Evolutionary conservation across 2,329 filamentous ascomycete species (phyloP), one percentile per base, ranked within the genome.

Genomic region (Cercospora janseana): DNA sequence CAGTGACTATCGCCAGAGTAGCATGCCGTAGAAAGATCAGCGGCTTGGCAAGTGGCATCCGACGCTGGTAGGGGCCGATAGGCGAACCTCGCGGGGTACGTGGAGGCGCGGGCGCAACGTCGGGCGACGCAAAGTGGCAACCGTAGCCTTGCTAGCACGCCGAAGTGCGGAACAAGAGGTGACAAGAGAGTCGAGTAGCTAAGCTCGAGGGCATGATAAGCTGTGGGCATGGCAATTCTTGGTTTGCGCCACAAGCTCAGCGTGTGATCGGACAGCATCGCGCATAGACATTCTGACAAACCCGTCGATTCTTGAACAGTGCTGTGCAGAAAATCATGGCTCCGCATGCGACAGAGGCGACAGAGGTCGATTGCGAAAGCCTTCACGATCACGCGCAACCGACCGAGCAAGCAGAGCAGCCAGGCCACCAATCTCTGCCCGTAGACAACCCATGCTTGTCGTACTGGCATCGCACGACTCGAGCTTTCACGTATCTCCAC

Each of bases 381-480:
- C 13, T 41, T 5, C 18, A 38, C 18, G 46, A 47, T 32, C 31
- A 16, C 18, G 46, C 10, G 6, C 23, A 42, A 24, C 20, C 34
- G 15, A 18, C 29, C 18, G 32, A 42, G 32, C 32, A 23, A 23
- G 35, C 12, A 23, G 28, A 49, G 21, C 24, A 27, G 32, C 5
- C 21, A 29, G 54, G 51, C 24, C 43, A 53, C 23, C 46, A 46
- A 28, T 56, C 59, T 43, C 31, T 56, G 24, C 57, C 58, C 29
- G 60, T 57, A 7, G 35, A 54, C 13, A 49, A 58, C 43, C 57
- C 69, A 20, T 66, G 68, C 40, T 57, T 71, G 13, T 69, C 67
- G 24, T 73, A 72, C 56, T 76, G 73, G 74, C 74, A 75, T 45
- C 66, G 68, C 38, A 75, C 71, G 3, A 75, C 73, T 4, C 66